These are phyloP conservation scores for Umbelopsis sp. DNA, from an alignment of 192 early-diverging fungal species.

Conservation along the genomic window DNA sequence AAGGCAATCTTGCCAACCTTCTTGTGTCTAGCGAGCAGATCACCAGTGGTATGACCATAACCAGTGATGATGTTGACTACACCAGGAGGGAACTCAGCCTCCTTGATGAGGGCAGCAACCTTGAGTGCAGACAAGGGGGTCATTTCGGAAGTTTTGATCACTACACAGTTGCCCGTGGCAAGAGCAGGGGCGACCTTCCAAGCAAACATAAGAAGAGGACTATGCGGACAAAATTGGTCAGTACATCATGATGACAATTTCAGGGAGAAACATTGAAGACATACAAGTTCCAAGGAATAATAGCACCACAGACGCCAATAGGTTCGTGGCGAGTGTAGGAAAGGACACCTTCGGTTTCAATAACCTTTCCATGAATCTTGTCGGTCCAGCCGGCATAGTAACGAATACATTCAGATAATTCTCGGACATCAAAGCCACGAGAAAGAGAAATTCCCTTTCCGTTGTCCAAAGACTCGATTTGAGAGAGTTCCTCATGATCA, in stretches of 20 bases:
- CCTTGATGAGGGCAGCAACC: slow-evolving; percentile 63
- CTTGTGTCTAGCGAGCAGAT: slow-evolving; percentile 68
- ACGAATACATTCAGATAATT: slow-evolving; percentile 63
- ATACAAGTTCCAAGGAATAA: slow-evolving; percentile 78
- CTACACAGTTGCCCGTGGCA: slow-evolving; percentile 74
- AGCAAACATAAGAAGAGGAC: slow-evolving; percentile 56
- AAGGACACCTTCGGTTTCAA: slow-evolving; percentile 48
- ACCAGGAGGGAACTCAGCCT: slow-evolving; percentile 77
- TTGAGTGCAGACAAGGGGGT: slow-evolving; percentile 65
- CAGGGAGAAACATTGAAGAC: not conserved
- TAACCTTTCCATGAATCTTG: slow-evolving; percentile 61
- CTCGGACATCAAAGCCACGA: slow-evolving; percentile 61
- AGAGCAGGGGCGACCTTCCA: slow-evolving; percentile 85
- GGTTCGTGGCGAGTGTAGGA: slow-evolving; percentile 64
- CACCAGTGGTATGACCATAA: slow-evolving; percentile 63
- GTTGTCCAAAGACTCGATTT: slow-evolving; percentile 74
- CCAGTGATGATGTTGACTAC: slow-evolving; percentile 90
- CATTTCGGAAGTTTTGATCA: slow-evolving; percentile 80
- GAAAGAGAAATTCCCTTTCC: slow-evolving; percentile 73
- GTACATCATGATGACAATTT: not conserved
- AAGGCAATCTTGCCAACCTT: slow-evolving; percentile 75
- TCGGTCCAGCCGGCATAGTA: slow-evolving; percentile 76
- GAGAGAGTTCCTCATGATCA: slow-evolving; percentile 52
- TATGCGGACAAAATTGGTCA: not conserved
- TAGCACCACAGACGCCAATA: slow-evolving; percentile 73